Conservation (phyloP, 2,329 filamentous ascomycete species). For the Amauroascus niger region DNA sequence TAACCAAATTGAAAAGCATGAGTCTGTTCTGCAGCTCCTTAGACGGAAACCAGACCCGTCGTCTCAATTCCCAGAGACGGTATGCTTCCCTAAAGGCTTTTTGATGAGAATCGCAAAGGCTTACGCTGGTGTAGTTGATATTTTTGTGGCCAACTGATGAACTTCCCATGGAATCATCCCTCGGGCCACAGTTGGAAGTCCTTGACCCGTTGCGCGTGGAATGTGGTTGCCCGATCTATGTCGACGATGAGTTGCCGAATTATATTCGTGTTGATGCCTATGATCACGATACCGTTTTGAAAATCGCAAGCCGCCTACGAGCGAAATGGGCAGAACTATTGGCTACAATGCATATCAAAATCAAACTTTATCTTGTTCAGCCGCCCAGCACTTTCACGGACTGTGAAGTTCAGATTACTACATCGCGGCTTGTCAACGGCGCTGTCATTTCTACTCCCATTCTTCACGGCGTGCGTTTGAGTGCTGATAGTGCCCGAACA, state of each 20-base stretch:
- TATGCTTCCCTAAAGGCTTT: constrained; percentile 13
- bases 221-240: constrained; percentile 35
- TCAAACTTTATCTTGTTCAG: constrained; percentile 30
- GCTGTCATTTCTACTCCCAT: neutral
- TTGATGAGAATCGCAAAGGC: constrained; percentile 4
- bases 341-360: constrained; percentile 23
- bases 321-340: constrained; percentile 25
- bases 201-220: constrained; percentile 39
- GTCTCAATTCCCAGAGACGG: constrained; percentile 22
- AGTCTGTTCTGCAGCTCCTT: constrained; percentile 21
- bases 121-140: constrained; percentile 23
- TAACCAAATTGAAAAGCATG: constrained; percentile 21
- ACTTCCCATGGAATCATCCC: constrained; percentile 31
- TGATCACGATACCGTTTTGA: constrained; percentile 28
- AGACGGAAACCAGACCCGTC: constrained; percentile 22
- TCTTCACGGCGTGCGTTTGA: constrained; percentile 20
- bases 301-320: constrained; percentile 27
- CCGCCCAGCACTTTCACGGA: constrained; percentile 21
- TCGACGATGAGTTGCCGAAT: constrained; percentile 24
- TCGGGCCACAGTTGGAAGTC: constrained; percentile 36
- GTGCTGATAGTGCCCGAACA: constrained; percentile 15
- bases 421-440: constrained; percentile 11
- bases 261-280: constrained; percentile 28
- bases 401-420: constrained; percentile 22
- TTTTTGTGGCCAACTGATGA: constrained; percentile 42